phyloP scores from a whole-genome alignment of 306 rosid genomes.

The Lupinus albus region DNA sequence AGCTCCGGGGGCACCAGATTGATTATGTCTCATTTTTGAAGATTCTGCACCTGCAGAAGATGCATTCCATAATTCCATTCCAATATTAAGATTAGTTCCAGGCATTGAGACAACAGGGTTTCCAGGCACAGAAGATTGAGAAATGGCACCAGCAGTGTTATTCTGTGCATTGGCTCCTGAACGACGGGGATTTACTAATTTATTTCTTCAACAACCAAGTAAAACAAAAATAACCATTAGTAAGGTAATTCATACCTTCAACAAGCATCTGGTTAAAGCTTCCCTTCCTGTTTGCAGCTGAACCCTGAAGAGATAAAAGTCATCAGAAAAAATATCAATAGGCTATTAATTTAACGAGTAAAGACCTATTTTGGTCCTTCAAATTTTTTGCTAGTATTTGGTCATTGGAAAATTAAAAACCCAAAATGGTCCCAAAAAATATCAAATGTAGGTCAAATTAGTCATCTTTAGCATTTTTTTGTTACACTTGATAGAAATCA shows the following conservation, averaged over 20 bases:
- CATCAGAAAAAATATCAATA: conserved; percentile 3
- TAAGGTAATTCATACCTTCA: conserved; percentile 63
- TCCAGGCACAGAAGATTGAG: conserved; percentile 65
- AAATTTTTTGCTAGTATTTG: too few relatives aligned
- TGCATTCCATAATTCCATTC: conserved; percentile 95
- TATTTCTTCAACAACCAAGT: conserved; percentile 20
- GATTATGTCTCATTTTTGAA: conserved; percentile 65
- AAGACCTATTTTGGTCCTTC: too few relatives aligned
- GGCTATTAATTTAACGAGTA: conserved; percentile 9
- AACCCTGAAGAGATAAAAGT: conserved; percentile 57
- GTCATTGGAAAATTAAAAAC: too few relatives aligned
- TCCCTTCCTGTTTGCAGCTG: conserved; percentile 69
- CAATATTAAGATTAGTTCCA: conserved; percentile 83
- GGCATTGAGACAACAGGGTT: conserved; percentile 64
- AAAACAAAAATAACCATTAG: conserved; percentile 12
- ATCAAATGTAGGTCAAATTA: too few relatives aligned
- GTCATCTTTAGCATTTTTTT: too few relatives aligned
- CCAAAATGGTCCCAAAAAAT: too few relatives aligned
- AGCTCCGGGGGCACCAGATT: conserved; percentile 55
- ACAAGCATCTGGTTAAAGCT: conserved; percentile 95
- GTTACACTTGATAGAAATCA: too few relatives aligned
- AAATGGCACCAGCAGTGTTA: conserved; percentile 50
- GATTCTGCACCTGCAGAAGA: conserved; percentile 60
- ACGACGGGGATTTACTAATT: conserved; percentile 31
- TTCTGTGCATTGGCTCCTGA: conserved; percentile 86